These are phyloP conservation scores for Choiromyces venosus DNA, from an alignment of 495 filamentous ascomycete species.

Conservation along the genomic window DNA sequence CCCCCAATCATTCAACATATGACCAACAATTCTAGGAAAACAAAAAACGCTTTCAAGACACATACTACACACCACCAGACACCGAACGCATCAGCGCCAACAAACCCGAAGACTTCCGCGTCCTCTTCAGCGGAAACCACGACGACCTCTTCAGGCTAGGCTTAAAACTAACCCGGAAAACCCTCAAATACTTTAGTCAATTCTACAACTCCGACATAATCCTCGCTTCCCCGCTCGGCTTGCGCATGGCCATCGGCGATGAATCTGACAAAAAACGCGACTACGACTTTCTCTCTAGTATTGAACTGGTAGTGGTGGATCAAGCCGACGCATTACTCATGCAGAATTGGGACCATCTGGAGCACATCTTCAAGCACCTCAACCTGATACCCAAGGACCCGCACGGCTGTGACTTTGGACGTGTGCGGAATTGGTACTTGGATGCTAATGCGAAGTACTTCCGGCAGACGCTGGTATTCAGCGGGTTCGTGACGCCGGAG, in stretches of 20 bases:
- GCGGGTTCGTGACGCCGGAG: slow-evolving; percentile 81
- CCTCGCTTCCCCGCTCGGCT: slow-evolving; percentile 77
- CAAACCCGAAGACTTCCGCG: slow-evolving; percentile 80
- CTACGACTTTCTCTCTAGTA: slow-evolving; percentile 84
- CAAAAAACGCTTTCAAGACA: slow-evolving; percentile 80
- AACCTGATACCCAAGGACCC: slow-evolving; percentile 84
- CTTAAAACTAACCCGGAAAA: slow-evolving; percentile 90
- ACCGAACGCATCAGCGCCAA: slow-evolving; percentile 53
- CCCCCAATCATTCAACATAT: background rate
- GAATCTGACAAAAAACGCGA: slow-evolving; percentile 66
- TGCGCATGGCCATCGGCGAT: slow-evolving; percentile 77
- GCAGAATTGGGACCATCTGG: slow-evolving; percentile 98
- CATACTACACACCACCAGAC: slow-evolving; percentile 61
- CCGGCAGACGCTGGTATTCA: slow-evolving; percentile 75
- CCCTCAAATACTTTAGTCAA: slow-evolving; percentile 86
- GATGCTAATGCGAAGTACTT: slow-evolving; percentile 73
- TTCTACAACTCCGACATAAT: slow-evolving; percentile 97
- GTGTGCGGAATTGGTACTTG: slow-evolving; percentile 86
- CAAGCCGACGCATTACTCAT: slow-evolving; percentile 90
- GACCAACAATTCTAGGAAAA: slow-evolving; percentile 55
- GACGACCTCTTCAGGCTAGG: slow-evolving; percentile 94
- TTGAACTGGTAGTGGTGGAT: slow-evolving; percentile 84
- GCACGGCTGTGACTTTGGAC: slow-evolving; percentile 89
- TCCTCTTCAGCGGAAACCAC: slow-evolving; percentile 87
- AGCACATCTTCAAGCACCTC: slow-evolving; percentile 82